Base-by-base conservation (phyloP, 805 yeast species). In the Millerozyma acaciae region DNA sequence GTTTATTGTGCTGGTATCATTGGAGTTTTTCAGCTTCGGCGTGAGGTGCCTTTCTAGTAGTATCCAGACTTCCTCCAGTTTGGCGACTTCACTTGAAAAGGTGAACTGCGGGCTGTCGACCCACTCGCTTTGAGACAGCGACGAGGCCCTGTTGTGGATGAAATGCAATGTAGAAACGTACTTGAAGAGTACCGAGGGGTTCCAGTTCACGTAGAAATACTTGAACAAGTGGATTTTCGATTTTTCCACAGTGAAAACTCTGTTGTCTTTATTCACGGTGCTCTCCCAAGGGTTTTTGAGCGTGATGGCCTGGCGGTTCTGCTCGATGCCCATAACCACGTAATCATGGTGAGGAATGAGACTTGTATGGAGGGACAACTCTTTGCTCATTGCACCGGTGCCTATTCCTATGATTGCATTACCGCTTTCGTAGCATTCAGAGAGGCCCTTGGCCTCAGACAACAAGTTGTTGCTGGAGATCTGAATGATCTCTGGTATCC, bases 151-250 rank as follows among this genome's bases (percentile, higher is more conserved):
- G 23, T 32, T 19, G 24, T 28, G 39, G 7, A 62, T 42, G 26
- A 56, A 65, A 10, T 49, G 53, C 29, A 44, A 36, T 6, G 38
- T 40, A 38, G 58, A 62, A 2, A 43, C 41, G 16, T 50, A 48
- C 23, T 43, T 42, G 35, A 50, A 55, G 9, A 48, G 33, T 5
- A 22, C 19, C 1, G 30, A 18, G 0, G 77, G 70, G 37, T 76
- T 65, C 90, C 94, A 83, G 50, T 79, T 84, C 24, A 85, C 37
- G 50, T 85, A 86, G 2, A 84, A 38, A 49, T 76, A 84, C 16
- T 57, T 54, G 38, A 65, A 58, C 21, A 51, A 56, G 18, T 49
- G 50, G 14, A 58, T 43, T 35, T 7, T 23, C 26, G 13, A 23
- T 23, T 23, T 7, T 23, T 7, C 26, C 15, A 7, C 6, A n/a